Evolutionary conservation across 2,329 filamentous ascomycete species (phyloP), one percentile per base, ranked within the genome.

Genomic region (Amauroascus verrucosus): DNA sequence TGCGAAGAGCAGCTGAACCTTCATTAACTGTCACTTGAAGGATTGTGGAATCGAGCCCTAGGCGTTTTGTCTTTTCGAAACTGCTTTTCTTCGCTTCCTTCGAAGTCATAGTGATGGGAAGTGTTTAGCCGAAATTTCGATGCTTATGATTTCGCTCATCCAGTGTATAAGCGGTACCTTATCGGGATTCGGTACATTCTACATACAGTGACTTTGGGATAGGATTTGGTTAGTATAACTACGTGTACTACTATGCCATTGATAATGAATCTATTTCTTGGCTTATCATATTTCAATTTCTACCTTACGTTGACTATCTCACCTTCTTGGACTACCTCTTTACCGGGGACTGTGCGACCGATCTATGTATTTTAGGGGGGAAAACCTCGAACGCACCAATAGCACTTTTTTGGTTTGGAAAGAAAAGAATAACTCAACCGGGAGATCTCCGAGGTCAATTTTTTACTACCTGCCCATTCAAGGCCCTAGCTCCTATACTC

Each of bases 1-100:
- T 94, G 89, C 89, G 87, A 77, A 95, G 77, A 95, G 79, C 60
- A 62, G 78, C 62, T 61, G 51, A 62, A 57, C 61, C 64, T 67
- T 65, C 61, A 30, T 58, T 63, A 69, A 68, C 67, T 61, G 61
- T 62, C 59, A 57, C 49, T 45, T 50, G 38, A 45, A 44, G 33
- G 30, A 28, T 37, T 45, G 40, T 28, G 14, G 33, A 6, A 22
- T 45, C 18, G 37, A 37, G 20, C 4, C 28, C 37, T 45, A 51
- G 51, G 48, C 56, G 54, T 57, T 57, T 57, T 57, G 56, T 48
- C 52, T 55, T 32, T 44, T 54, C 49, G 48, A 28, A 32, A 45
- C 40, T 26, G 44, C 51, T 48, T 56, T n/a, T 20, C 32, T 37
- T 50, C 32, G 33, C 44, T 53, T 47, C 41, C 49, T 38, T 26